Percentiles rank a stretch among this genome's conserved stretches.
Evolutionary conservation across 495 filamentous ascomycete species (phyloP).

Genomic region (Neurospora terricola): DNA sequence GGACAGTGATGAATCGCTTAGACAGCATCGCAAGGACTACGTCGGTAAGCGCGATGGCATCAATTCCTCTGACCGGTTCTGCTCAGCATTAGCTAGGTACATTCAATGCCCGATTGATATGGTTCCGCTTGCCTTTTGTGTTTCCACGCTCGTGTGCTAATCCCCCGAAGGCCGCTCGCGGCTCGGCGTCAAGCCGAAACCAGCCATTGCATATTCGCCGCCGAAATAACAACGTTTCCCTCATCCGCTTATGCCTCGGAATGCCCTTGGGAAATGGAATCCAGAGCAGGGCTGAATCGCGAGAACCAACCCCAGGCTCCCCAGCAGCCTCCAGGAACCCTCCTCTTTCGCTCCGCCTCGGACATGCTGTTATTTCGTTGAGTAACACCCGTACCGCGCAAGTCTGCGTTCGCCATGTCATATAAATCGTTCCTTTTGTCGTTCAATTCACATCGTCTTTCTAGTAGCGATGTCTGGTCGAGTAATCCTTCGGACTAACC

Average conservation of each 20-base stretch:
- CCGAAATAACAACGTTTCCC: neutral
- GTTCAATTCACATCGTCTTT: no score
- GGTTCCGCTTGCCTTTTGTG: neutral
- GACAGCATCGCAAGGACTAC: neutral
- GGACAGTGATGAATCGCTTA: neutral
- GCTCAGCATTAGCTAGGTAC: neutral
- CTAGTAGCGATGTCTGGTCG: slow-evolving; percentile 73
- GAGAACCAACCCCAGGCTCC: neutral
- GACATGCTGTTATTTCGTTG: neutral
- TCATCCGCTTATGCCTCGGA: neutral
- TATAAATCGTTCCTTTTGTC: neutral
- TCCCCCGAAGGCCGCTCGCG: neutral
- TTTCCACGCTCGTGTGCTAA: neutral
- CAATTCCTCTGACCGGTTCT: neutral
- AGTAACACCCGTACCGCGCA: neutral
- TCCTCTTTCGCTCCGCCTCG: neutral
- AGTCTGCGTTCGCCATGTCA: neutral
- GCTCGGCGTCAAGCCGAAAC: neutral
- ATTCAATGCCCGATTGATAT: neutral
- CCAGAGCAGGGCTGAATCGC: neutral
- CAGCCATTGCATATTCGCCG: neutral
- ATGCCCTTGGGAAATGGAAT: neutral
- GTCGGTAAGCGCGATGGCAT: neutral
- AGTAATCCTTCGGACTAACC: slow-evolving; percentile 92
- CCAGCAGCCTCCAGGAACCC: neutral